Evolutionary conservation across 345 rosid genomes (phyloP).

Genomic region (Gossypium ekmanianum): DNA sequence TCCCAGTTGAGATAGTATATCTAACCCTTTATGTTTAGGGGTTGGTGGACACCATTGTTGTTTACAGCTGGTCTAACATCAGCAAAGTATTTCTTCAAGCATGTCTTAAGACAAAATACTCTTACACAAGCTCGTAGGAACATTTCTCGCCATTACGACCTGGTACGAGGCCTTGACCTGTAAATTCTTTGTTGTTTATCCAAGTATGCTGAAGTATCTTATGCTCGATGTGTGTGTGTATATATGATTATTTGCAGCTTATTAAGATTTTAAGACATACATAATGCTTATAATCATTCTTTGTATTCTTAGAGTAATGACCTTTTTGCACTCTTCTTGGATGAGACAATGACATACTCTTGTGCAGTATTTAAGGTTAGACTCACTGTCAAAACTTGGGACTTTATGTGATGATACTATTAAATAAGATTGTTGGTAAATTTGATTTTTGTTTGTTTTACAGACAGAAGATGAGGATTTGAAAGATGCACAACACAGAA

Average conservation of each 20-base stretch:
- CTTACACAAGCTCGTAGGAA: constrained; percentile 92
- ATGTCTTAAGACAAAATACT: constrained; percentile 69
- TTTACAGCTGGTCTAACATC: constrained; percentile 70
- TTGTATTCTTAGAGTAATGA: constrained; percentile 62
- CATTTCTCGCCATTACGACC: constrained; percentile 83
- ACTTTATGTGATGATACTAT: neutral
- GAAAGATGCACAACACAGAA: constrained; percentile 69
- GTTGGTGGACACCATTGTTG: constrained; percentile 95
- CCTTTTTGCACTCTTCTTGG: constrained; percentile 70
- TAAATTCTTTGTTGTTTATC: neutral
- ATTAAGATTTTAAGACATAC: neutral
- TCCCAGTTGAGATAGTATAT: neutral
- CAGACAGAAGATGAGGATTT: constrained; percentile 66
- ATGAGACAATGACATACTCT: constrained; percentile 88
- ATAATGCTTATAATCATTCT: constrained; percentile 7
- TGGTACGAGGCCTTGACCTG: constrained; percentile 38
- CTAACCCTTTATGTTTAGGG: constrained; percentile 36
- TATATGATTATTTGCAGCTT: neutral
- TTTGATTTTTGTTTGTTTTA: neutral
- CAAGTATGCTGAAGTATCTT: neutral
- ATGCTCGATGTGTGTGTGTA: neutral
- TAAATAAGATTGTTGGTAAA: neutral
- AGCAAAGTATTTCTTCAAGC: constrained; percentile 71
- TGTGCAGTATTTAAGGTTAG: constrained; percentile 77
- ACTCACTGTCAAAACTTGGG: neutral